Evolutionary conservation across 306 rosid genomes (phyloP), one percentile per base, ranked within the genome.

Genomic region (Fragaria iinumae): DNA sequence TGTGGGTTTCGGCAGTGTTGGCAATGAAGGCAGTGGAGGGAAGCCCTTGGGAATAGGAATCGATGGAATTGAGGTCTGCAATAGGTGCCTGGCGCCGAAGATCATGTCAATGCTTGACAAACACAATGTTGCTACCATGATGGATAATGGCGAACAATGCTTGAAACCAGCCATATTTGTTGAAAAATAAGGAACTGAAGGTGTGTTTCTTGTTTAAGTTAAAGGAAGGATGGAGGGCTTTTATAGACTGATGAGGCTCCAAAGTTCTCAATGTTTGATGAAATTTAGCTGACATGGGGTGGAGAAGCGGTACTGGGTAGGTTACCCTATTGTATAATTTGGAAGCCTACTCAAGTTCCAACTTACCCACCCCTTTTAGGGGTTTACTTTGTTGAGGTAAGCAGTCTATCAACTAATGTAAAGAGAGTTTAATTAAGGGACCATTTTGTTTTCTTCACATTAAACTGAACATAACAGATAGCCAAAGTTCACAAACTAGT

Each of bases 41-140:
- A 45, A n/a, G 36, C 64, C 64, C 34, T 60, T 60, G 3, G 67
- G 67, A 13, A 60, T 27, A 0, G n/a, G 41, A 60, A 60, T 25
- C 2, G 39, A 60, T 60, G 67, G 67, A 29, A 29, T 2, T 62
- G 67, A 62, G 18, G 86, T 69, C 45, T 70, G 78, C 36, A 85
- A 50, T 8, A 85, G 80, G 65, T 72, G 72, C 16, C 86, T 71
- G 49, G 73, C 80, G 3, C 73, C 88, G 1, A 59, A 16, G 70
- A 70, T 82, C 55, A 64, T 64, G 49, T 55, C 44, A 29, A 73
- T 60, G 78, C 86, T 62, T 69, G 84, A 71, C 50, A 82, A 48
- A 13, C 60, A 77, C 32, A 67, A 50, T 11, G 81, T 56, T 41
- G 81, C 72, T 13, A 81, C 44, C 48, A 81, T n/a, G 47, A 71